phyloP scores from a whole-genome alignment of 225 moss, liverwort and hornwort genomes.

The Marchantia paleacea region DNA sequence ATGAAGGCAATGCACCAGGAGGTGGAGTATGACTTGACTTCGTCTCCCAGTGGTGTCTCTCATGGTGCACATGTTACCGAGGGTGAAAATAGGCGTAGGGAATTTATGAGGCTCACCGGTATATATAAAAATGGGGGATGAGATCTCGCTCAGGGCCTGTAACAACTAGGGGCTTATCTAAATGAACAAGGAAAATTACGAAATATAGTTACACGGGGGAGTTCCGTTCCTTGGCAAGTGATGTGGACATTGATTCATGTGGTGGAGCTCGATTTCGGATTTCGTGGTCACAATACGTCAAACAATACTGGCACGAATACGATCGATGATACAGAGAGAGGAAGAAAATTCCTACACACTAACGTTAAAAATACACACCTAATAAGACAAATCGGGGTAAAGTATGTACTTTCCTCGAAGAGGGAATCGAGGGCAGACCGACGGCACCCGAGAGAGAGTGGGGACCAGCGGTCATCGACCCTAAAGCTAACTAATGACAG shows the following conservation, averaged over 20 bases:
- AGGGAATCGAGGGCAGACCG: slow-evolving; percentile 7
- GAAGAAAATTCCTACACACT: neutral
- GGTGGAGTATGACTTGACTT: neutral
- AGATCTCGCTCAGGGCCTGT: neutral
- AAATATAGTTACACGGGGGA: neutral
- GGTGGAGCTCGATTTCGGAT: neutral
- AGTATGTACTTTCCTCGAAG: neutral
- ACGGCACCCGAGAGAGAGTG: neutral
- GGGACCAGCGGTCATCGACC: slow-evolving; percentile 6
- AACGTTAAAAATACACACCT: slow-evolving; percentile 1
- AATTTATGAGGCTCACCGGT: neutral
- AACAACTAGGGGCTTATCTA: neutral
- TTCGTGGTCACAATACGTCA: neutral
- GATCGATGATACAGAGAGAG: too few species aligned
- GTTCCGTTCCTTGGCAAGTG: neutral
- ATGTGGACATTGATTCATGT: too few species aligned
- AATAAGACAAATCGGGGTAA: slow-evolving; percentile 1
- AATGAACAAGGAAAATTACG: neutral
- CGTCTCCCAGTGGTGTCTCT: neutral
- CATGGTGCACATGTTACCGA: neutral
- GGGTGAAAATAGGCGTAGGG: neutral
- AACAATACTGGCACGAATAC: neutral
- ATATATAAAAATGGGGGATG: neutral
- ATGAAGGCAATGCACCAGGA: too few species aligned
- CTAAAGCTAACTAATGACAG: slow-evolving; percentile 9